Conservation (phyloP, 768 basidiomycete genomes). For the Gymnopilus dilepis region DNA sequence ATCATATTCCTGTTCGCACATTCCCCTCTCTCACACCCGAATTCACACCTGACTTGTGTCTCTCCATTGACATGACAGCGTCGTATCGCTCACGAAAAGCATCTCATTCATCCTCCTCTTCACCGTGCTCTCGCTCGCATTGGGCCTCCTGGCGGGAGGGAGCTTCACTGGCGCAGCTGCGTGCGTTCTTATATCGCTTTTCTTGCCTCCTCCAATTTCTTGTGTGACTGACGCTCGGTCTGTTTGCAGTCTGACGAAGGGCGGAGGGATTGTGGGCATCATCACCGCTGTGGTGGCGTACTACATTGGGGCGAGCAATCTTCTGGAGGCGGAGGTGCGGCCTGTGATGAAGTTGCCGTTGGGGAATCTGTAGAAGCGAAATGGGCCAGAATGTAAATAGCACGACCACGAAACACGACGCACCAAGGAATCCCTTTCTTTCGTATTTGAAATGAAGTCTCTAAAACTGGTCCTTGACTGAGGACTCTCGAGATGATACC, state of each 20-base stretch:
- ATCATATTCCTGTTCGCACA: conserved; percentile 61
- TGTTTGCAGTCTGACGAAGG: conserved; percentile 37
- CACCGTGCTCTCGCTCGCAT: conserved; percentile 27
- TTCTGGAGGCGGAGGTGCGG: conserved; percentile 41
- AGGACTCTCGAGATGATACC: too few species aligned
- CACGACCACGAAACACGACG: too few species aligned
- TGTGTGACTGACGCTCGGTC: background rate
- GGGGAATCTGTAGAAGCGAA: conserved; percentile 26
- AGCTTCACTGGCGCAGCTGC: conserved; percentile 32
- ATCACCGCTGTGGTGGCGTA: conserved; percentile 49
- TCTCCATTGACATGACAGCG: background rate
- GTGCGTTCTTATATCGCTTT: conserved; percentile 28
- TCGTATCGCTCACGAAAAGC: conserved; percentile 30
- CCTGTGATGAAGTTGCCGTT: conserved; percentile 43
- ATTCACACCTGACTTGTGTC: background rate
- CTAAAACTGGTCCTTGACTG: too few species aligned
- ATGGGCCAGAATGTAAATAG: too few species aligned
- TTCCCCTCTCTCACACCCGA: background rate
- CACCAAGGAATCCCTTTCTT: too few species aligned
- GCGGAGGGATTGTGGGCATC: conserved; percentile 47
- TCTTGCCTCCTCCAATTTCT: background rate
- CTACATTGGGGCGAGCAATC: conserved; percentile 48
- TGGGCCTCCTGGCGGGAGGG: conserved; percentile 34
- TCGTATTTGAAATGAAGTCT: too few species aligned
- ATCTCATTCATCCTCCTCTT: conserved; percentile 34